A percentile compares a stretch with the other conserved stretches of the same genome.
Evolutionary conservation across 73 alveolate genomes (phyloP).

Genomic region (Stentor roeselii): DNA sequence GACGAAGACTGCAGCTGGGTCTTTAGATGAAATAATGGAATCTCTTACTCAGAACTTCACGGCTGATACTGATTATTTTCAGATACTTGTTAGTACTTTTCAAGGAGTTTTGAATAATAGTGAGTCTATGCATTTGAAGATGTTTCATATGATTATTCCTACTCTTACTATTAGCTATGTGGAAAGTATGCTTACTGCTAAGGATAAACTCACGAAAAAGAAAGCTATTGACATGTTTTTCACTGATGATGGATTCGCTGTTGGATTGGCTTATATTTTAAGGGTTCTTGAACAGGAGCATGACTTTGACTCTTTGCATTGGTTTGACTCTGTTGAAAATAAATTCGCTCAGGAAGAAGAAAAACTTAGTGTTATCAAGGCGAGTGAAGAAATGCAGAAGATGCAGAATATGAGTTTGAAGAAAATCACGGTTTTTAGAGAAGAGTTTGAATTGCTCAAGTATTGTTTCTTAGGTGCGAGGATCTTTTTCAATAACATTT

Average conservation of each 20-base stretch:
- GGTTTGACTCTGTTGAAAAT: constrained; percentile 80
- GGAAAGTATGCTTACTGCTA: constrained; percentile 85
- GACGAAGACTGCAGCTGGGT: constrained; percentile 72
- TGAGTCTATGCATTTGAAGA: constrained; percentile 78
- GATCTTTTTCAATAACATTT: background rate
- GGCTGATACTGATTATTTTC: constrained; percentile 88
- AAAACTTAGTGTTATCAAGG: constrained; percentile 27
- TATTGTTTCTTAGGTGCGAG: constrained; percentile 28
- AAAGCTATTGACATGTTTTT: constrained; percentile 59
- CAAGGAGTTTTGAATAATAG: constrained; percentile 70
- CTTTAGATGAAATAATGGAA: constrained; percentile 81
- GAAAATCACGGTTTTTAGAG: constrained; percentile 5
- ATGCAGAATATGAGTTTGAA: constrained; percentile 9
- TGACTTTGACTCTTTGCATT: constrained; percentile 83
- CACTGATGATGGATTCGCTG: constrained; percentile 94
- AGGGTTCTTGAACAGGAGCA: constrained; percentile 78
- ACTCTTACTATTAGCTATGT: constrained; percentile 84
- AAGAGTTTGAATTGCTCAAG: constrained; percentile 6
- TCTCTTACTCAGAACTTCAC: constrained; percentile 72
- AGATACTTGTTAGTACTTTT: constrained; percentile 74
- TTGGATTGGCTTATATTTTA: constrained; percentile 92
- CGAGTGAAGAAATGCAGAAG: constrained; percentile 4
- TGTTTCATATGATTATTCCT: constrained; percentile 90
- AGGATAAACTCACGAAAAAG: constrained; percentile 89
- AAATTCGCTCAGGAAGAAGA: constrained; percentile 55